Evolutionary conservation across 306 rosid genomes (phyloP).

Genomic region (Citrullus colocynthis): DNA sequence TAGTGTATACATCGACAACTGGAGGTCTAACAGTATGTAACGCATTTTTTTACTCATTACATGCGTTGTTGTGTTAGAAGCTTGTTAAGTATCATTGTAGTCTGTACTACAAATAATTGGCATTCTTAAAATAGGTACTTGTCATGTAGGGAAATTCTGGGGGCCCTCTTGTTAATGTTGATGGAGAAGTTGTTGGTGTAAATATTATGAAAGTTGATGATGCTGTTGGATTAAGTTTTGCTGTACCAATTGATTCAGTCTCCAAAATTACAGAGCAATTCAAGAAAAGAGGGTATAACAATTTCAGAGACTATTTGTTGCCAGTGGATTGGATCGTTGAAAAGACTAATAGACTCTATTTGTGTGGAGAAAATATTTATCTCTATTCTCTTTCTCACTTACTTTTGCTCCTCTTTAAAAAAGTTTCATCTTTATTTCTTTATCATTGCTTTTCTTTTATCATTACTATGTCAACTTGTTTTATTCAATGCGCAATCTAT

Average conservation of each 20-base stretch:
- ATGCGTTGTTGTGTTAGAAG: neutral
- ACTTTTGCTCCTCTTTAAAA: neutral
- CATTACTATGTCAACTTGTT: neutral
- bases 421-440: neutral
- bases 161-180: slow-evolving; percentile 80
- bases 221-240: slow-evolving; percentile 84
- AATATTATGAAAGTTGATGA: slow-evolving; percentile 57
- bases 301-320: neutral
- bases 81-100: neutral
- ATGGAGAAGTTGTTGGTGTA: slow-evolving; percentile 85
- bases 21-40: neutral
- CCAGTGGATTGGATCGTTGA: neutral
- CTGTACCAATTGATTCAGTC: slow-evolving; percentile 72
- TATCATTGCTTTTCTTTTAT: neutral
- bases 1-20: no score
- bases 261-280: slow-evolving; percentile 62
- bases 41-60: slow-evolving; percentile 9
- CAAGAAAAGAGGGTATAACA: slow-evolving; percentile 59
- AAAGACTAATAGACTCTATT: neutral
- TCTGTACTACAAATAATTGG: neutral
- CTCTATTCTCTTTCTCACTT: neutral
- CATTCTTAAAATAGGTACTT: neutral
- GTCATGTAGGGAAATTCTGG: slow-evolving; percentile 82
- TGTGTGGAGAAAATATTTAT: neutral
- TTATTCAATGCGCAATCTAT: neutral